phyloP scores from a whole-genome alignment of 2,329 filamentous ascomycete species.

The Cryphonectria naterciae region DNA sequence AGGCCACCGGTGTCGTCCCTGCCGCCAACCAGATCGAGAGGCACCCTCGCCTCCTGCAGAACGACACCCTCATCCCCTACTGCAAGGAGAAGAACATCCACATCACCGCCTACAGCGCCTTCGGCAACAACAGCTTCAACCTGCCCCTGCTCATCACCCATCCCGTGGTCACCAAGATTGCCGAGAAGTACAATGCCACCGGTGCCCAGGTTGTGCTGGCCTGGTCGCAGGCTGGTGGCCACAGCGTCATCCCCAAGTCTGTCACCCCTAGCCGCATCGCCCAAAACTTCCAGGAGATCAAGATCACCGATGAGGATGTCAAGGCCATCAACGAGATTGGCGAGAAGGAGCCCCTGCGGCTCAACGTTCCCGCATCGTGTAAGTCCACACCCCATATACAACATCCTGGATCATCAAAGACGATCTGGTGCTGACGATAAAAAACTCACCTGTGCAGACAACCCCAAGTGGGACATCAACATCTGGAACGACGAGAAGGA shows the following conservation, averaged over 20 bases:
- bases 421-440: neutral
- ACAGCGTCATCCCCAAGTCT: slow-evolving; percentile 76
- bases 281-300: slow-evolving; percentile 70
- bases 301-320: slow-evolving; percentile 63
- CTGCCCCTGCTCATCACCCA: slow-evolving; percentile 61
- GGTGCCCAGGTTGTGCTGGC: slow-evolving; percentile 55
- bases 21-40: slow-evolving; percentile 73
- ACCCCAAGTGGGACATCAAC: slow-evolving; percentile 60
- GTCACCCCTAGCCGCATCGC: slow-evolving; percentile 70
- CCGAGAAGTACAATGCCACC: slow-evolving; percentile 52
- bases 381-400: slow-evolving; percentile 31
- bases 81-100: slow-evolving; percentile 66
- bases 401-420: neutral
- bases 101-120: slow-evolving; percentile 67
- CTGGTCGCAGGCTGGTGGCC: slow-evolving; percentile 63
- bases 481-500: slow-evolving; percentile 60
- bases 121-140: slow-evolving; percentile 51
- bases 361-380: slow-evolving; percentile 51
- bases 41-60: slow-evolving; percentile 63
- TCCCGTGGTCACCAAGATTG: slow-evolving; percentile 58
- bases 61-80: slow-evolving; percentile 63
- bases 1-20: slow-evolving; percentile 59
- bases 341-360: slow-evolving; percentile 48
- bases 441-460: slow-evolving; percentile 39
- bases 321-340: slow-evolving; percentile 65